Evolutionary conservation across 73 alveolate genomes (phyloP).

Genomic region (Tetrahymena thermophila): DNA sequence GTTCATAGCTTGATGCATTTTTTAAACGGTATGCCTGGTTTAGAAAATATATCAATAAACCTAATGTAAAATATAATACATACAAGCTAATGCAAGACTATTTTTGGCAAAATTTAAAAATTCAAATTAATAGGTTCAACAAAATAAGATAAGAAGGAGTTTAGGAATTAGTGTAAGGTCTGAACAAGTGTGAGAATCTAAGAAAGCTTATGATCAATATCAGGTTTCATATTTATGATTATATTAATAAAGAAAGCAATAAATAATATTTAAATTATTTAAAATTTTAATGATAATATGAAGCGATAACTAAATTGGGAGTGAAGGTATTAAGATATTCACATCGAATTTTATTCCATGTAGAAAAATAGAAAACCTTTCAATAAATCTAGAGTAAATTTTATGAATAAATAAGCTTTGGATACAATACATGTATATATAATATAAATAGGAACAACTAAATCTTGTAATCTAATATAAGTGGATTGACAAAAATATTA

Average conservation of each 20-base stretch:
- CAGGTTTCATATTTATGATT: not conserved
- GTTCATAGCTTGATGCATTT: not conserved
- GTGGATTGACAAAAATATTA: not conserved
- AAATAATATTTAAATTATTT: no score
- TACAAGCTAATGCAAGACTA: not conserved
- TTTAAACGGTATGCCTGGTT: not conserved
- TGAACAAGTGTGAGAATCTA: not conserved
- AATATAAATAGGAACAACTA: not conserved
- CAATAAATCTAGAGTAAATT: not conserved
- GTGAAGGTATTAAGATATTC: not conserved
- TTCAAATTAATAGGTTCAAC: not conserved
- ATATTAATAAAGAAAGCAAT: not conserved
- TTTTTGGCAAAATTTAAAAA: not conserved
- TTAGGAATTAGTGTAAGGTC: not conserved
- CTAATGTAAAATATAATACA: not conserved
- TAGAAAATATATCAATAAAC: not conserved
- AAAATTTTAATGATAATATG: not conserved
- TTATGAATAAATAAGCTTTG: not conserved
- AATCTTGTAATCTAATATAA: not conserved
- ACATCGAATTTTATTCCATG: not conserved
- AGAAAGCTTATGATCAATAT: not conserved
- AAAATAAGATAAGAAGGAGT: not conserved
- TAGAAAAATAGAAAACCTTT: not conserved
- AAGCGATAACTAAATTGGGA: not conserved
- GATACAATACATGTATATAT: not conserved